These are phyloP conservation scores for Lantana camara DNA, from an alignment of 257 asterid species.

Conservation along the genomic window DNA sequence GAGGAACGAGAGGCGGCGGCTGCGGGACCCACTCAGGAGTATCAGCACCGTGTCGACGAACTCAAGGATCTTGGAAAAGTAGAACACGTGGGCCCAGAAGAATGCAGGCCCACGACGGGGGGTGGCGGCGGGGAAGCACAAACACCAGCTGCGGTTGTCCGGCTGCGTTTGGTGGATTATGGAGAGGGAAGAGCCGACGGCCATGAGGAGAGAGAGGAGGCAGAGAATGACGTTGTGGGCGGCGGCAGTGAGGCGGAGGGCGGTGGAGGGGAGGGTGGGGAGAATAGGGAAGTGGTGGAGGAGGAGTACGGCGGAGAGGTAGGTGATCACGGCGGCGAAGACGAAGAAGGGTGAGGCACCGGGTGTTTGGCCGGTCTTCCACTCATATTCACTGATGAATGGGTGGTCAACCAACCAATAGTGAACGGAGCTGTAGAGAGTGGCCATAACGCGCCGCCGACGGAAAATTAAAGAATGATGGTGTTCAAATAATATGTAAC, in stretches of 20 bases:
- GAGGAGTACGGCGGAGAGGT: conserved; percentile 49
- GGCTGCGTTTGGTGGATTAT: conserved; percentile 57
- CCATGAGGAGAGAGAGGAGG: conserved; percentile 67
- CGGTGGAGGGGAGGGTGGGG: conserved; percentile 41
- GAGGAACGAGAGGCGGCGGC: conserved; percentile 66
- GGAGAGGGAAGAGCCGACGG: conserved; percentile 57
- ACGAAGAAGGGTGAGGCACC: conserved; percentile 51
- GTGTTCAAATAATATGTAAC: too few relatives aligned
- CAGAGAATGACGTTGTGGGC: conserved; percentile 54
- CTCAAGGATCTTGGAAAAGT: conserved; percentile 65
- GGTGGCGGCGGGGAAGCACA: conserved; percentile 55
- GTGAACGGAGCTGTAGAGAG: conserved; percentile 39
- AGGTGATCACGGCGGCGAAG: conserved; percentile 42
- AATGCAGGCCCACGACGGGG: conserved; percentile 49
- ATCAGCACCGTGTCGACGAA: conserved; percentile 61
- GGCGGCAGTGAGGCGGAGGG: conserved; percentile 52
- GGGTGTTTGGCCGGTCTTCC: conserved; percentile 46
- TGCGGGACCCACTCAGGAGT: conserved; percentile 49
- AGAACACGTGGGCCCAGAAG: conserved; percentile 75
- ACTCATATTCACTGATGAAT: conserved; percentile 47
- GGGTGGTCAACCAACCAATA: conserved; percentile 64
- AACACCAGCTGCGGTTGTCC: conserved; percentile 40
- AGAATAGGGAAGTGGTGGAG: conserved; percentile 46
- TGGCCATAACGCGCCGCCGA: conserved; percentile 46
- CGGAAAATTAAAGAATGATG: too few relatives aligned